Conservation (phyloP, 768 basidiomycete species). For the Trametes cinnabarina region DNA sequence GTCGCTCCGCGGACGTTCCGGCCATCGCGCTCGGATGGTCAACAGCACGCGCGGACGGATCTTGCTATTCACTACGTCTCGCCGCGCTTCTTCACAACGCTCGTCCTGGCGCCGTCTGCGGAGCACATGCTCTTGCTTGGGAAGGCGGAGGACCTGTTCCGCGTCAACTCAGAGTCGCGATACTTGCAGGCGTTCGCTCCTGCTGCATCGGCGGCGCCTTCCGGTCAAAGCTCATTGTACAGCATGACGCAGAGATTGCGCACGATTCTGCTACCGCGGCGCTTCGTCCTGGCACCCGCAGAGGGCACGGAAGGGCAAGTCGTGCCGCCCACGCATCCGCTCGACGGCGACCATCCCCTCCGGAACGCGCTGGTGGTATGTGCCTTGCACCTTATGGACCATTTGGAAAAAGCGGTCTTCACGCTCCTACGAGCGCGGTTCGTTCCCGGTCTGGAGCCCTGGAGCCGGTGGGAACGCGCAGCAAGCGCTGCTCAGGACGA, state of each 20-base stretch:
- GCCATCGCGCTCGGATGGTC: not conserved
- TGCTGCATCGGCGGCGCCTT: not conserved
- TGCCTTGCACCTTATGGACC: conserved; percentile 31
- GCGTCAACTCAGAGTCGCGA: conserved; percentile 34
- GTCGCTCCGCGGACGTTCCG: conserved; percentile 21
- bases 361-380: conserved; percentile 24
- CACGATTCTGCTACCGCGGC: not conserved
- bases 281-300: not conserved
- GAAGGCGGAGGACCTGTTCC: conserved; percentile 18
- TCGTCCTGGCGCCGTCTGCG: conserved; percentile 45
- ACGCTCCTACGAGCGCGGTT: conserved; percentile 40
- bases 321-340: conserved; percentile 25
- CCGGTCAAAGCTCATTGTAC: not conserved
- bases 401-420: conserved; percentile 42
- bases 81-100: conserved; percentile 46
- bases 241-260: conserved; percentile 1
- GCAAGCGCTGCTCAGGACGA: not conserved
- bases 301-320: not conserved
- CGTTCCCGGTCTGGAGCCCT: conserved; percentile 54
- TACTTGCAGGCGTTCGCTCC: conserved; percentile 29
- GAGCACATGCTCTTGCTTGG: conserved; percentile 43
- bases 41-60: not conserved
- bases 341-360: conserved; percentile 22
- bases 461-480: conserved; percentile 47
- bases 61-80: conserved; percentile 46